These are phyloP conservation scores for Cystobasidiaceae sp. DNA, from an alignment of 1,284 basidiomycete genomes.

Conservation along the genomic window DNA sequence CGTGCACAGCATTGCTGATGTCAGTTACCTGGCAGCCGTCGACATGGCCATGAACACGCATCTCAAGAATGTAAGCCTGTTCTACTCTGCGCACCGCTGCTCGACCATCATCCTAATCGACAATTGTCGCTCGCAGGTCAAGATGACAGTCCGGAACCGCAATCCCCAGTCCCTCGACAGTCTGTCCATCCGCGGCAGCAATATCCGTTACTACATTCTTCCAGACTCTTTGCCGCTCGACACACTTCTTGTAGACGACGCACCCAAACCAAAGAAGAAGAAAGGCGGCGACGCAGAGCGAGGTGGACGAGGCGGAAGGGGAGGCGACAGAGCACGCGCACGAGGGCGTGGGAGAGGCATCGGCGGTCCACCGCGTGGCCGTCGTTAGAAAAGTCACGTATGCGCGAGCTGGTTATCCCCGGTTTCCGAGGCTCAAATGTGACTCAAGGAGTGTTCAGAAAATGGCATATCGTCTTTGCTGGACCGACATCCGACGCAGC, in stretches of 20 bases:
- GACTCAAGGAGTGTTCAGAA: no score
- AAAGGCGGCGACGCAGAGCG: no score
- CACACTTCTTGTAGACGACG: slow-evolving; percentile 93
- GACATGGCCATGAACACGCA: slow-evolving; percentile 47
- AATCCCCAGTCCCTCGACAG: slow-evolving; percentile 76
- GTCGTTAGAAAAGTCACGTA: slow-evolving; percentile 22
- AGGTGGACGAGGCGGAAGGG: no score
- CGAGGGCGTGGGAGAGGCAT: slow-evolving; percentile 15
- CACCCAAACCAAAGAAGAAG: slow-evolving; percentile 83
- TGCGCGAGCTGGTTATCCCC: no score
- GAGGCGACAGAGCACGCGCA: slow-evolving; percentile 21
- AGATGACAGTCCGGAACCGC: slow-evolving; percentile 84
- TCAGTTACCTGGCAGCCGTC: slow-evolving; percentile 40
- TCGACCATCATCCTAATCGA: no score
- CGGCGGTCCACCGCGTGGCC: slow-evolving; percentile 25
- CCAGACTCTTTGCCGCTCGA: slow-evolving; percentile 95
- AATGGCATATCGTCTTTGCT: no score
- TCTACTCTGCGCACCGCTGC: no score
- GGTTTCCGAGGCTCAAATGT: no score
- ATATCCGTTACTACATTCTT: slow-evolving; percentile 80
- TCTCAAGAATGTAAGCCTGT: slow-evolving; percentile 43
- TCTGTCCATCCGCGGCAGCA: slow-evolving; percentile 73
- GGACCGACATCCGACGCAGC: no score
- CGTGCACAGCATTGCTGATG: background rate
- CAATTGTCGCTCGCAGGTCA: no score